Percentiles rank a stretch among this genome's conserved stretches.
phyloP scores from a whole-genome alignment of 768 basidiomycete species.

The Mycena rosella region DNA sequence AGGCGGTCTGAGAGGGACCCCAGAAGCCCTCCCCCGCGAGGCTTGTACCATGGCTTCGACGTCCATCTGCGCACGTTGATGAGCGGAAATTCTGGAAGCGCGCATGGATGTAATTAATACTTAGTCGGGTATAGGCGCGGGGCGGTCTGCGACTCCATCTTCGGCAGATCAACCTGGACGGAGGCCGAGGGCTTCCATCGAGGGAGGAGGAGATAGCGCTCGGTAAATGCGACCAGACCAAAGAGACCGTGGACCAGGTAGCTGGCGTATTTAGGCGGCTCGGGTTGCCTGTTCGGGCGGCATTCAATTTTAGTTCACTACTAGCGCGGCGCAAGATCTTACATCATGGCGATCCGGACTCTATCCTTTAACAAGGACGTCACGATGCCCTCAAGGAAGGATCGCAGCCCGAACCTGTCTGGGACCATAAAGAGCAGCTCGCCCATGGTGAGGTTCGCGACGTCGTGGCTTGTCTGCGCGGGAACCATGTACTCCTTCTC shows the following conservation, averaged over 20 bases:
- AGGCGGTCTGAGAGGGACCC: conserved; percentile 46
- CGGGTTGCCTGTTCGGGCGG: conserved; percentile 48
- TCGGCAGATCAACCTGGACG: conserved; percentile 42
- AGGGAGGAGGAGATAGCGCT: conserved; percentile 56
- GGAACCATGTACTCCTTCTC: conserved; percentile 59
- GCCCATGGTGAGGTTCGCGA: conserved; percentile 55
- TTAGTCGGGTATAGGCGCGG: conserved; percentile 51
- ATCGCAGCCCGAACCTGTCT: conserved; percentile 51
- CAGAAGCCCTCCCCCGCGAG: conserved; percentile 47
- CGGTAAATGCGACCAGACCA: conserved; percentile 44
- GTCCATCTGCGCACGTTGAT: conserved; percentile 43
- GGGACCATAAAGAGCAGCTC: conserved; percentile 58
- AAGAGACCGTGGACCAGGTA: conserved; percentile 43
- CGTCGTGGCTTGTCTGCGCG: conserved; percentile 52
- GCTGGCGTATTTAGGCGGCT: conserved; percentile 51
- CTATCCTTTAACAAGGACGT: conserved; percentile 57
- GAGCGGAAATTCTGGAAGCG: not conserved
- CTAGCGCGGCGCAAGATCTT: conserved; percentile 12
- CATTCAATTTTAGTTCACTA: not conserved
- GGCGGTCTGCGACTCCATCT: conserved; percentile 28
- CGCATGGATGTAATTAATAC: conserved; percentile 35
- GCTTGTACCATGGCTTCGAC: conserved; percentile 62
- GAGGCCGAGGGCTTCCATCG: conserved; percentile 41
- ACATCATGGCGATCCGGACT: conserved; percentile 66
- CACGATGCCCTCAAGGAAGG: conserved; percentile 49